A percentile compares a stretch with the other conserved stretches of the same genome.
These are phyloP conservation scores for Aspergillus tamarii DNA, from an alignment of 2,329 filamentous ascomycete species.

Conservation along the genomic window DNA sequence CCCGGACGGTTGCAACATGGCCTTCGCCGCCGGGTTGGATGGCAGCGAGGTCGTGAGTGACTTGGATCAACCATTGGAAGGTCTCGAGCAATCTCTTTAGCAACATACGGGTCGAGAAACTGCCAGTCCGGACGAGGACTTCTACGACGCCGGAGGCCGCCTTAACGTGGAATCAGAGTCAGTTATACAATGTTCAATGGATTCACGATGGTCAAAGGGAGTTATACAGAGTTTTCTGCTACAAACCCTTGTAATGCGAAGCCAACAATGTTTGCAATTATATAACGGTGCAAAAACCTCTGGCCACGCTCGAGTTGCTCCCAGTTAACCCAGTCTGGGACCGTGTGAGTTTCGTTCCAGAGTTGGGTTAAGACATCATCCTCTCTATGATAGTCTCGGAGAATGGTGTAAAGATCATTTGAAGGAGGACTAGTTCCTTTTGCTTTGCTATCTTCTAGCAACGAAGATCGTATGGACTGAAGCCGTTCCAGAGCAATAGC, in stretches of 20 bases:
- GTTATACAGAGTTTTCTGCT: conserved; percentile 24
- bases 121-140: conserved; percentile 71
- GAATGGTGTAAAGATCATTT: conserved; percentile 62
- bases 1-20: conserved; percentile 64
- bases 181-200: not conserved
- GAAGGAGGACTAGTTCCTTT: conserved; percentile 8
- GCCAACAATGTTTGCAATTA: conserved; percentile 44
- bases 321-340: conserved; percentile 77
- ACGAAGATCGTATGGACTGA: conserved; percentile 14
- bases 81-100: conserved; percentile 69
- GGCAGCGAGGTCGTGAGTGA: conserved; percentile 63
- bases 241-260: conserved; percentile 27
- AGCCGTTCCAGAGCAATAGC: conserved; percentile 18
- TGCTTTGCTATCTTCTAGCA: conserved; percentile 13
- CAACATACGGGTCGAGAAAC: conserved; percentile 68
- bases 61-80: conserved; percentile 72
- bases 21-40: conserved; percentile 69
- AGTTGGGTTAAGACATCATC: conserved; percentile 60
- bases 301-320: conserved; percentile 72
- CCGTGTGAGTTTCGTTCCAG: conserved; percentile 66
- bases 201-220: not conserved
- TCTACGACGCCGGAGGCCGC: conserved; percentile 71
- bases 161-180: conserved; percentile 30
- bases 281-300: conserved; percentile 75
- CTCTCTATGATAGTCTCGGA: conserved; percentile 58